These are phyloP conservation scores for Stromatinia cepivora DNA, from an alignment of 2,329 filamentous ascomycete species.

Conservation along the genomic window DNA sequence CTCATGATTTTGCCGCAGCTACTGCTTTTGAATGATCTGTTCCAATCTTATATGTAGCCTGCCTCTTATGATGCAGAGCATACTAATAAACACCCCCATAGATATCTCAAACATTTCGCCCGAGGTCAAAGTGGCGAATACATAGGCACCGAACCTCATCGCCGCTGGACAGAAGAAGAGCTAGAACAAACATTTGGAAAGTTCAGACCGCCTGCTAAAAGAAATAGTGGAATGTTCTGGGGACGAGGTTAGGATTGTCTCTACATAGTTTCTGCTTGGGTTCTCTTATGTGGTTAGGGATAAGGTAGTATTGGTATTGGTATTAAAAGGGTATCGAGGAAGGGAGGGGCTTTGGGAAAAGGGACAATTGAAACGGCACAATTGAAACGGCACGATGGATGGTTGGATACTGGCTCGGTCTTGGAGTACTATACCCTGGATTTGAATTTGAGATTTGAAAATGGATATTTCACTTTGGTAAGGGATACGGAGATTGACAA, in stretches of 20 bases:
- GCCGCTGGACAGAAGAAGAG: slow-evolving; percentile 39
- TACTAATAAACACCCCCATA: background rate
- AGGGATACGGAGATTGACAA: too few species aligned
- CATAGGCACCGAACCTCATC: slow-evolving; percentile 37
- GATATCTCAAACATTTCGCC: slow-evolving; percentile 38
- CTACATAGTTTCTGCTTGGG: background rate
- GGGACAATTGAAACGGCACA: too few species aligned
- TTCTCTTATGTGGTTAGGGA: background rate
- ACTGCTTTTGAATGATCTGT: background rate
- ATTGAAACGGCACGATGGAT: background rate
- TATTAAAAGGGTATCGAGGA: background rate
- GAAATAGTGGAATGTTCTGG: slow-evolving; percentile 18
- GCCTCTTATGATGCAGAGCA: background rate
- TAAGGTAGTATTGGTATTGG: background rate
- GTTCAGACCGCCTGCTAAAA: slow-evolving; percentile 32
- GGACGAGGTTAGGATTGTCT: slow-evolving; percentile 6
- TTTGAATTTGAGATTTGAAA: slow-evolving; percentile 3
- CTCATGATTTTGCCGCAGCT: background rate
- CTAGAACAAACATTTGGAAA: slow-evolving; percentile 35
- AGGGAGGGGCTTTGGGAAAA: background rate
- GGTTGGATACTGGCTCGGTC: background rate
- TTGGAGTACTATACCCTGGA: slow-evolving; percentile 10
- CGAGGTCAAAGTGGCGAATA: slow-evolving; percentile 36
- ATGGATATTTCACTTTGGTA: background rate
- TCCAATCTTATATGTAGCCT: background rate